These are phyloP conservation scores for Cryptococcus sp. DNA, from an alignment of 1,284 basidiomycete genomes.

Conservation along the genomic window DNA sequence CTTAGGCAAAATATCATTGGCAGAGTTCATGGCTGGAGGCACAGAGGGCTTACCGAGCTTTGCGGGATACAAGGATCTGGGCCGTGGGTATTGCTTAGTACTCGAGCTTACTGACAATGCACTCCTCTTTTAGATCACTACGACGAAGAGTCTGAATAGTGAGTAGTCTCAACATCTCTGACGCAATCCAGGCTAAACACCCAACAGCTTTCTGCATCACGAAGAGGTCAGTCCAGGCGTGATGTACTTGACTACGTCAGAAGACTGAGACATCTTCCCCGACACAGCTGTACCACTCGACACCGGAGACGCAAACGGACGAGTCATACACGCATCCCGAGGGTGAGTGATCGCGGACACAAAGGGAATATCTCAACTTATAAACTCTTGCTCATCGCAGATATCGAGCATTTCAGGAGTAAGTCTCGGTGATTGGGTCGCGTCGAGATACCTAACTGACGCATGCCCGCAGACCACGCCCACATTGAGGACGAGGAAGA, in stretches of 20 bases:
- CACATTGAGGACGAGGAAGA: constrained; percentile 80
- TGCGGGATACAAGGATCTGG: constrained; percentile 82
- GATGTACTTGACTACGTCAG: neutral
- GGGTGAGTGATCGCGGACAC: constrained; percentile 57
- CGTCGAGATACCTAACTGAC: constrained; percentile 54
- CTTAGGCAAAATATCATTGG: constrained; percentile 66
- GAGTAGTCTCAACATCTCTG: constrained; percentile 21
- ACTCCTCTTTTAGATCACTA: constrained; percentile 43
- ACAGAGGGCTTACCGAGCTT: constrained; percentile 77
- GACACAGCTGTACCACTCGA: constrained; percentile 83
- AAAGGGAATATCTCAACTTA: neutral
- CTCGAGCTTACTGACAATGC: neutral
- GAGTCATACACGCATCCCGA: constrained; percentile 92
- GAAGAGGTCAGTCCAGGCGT: constrained; percentile 63
- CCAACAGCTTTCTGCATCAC: constrained; percentile 73
- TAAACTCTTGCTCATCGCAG: constrained; percentile 13
- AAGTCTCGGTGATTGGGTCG: constrained; percentile 6
- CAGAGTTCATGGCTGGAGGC: constrained; percentile 80
- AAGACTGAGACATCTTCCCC: constrained; percentile 2
- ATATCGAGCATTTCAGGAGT: constrained; percentile 49
- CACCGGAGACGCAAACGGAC: constrained; percentile 95
- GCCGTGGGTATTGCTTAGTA: constrained; percentile 62
- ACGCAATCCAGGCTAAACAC: neutral
- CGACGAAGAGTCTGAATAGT: constrained; percentile 58
- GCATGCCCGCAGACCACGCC: constrained; percentile 67